Evolutionary conservation across 2,329 filamentous ascomycete genomes (phyloP).

Genomic region (Nemania sp.): DNA sequence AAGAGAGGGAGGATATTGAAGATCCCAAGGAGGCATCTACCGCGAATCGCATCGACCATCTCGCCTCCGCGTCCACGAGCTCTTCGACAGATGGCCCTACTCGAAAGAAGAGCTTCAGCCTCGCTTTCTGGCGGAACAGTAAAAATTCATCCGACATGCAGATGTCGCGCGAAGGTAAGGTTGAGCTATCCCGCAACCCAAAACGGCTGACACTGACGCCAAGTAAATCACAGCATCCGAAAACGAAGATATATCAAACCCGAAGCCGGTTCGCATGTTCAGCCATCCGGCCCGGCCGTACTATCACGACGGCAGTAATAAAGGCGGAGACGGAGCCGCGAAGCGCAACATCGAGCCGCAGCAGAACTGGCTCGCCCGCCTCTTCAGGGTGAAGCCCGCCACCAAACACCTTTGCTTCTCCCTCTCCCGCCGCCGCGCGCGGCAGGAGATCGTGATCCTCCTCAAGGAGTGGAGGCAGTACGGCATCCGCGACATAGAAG

Average conservation of each 20-base stretch:
- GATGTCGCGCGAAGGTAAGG: slow-evolving; percentile 51
- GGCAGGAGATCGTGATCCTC: slow-evolving; percentile 75
- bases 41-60: slow-evolving; percentile 25
- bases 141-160: slow-evolving; percentile 49
- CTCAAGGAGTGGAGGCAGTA: slow-evolving; percentile 80
- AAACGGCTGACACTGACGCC: slow-evolving; percentile 23
- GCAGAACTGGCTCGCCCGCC: slow-evolving; percentile 85
- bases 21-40: slow-evolving; percentile 20
- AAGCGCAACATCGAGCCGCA: slow-evolving; percentile 65
- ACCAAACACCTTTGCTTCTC: slow-evolving; percentile 75
- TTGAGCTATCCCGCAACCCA: neutral
- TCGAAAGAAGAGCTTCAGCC: slow-evolving; percentile 57
- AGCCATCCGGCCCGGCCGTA: slow-evolving; percentile 26
- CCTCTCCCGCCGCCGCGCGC: slow-evolving; percentile 71
- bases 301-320: slow-evolving; percentile 27
- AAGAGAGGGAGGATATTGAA: slow-evolving; percentile 39
- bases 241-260: slow-evolving; percentile 38
- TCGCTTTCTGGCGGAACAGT: slow-evolving; percentile 59
- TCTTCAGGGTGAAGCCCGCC: slow-evolving; percentile 88
- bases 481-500: slow-evolving; percentile 78
- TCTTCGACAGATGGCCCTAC: slow-evolving; percentile 30
- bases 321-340: slow-evolving; percentile 31
- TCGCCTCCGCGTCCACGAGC: slow-evolving; percentile 31
- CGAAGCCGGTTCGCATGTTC: slow-evolving; percentile 33
- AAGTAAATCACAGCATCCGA: slow-evolving; percentile 41